These are phyloP conservation scores for Senecio squalidus DNA, from an alignment of 140 eudicot species.

Conservation along the genomic window DNA sequence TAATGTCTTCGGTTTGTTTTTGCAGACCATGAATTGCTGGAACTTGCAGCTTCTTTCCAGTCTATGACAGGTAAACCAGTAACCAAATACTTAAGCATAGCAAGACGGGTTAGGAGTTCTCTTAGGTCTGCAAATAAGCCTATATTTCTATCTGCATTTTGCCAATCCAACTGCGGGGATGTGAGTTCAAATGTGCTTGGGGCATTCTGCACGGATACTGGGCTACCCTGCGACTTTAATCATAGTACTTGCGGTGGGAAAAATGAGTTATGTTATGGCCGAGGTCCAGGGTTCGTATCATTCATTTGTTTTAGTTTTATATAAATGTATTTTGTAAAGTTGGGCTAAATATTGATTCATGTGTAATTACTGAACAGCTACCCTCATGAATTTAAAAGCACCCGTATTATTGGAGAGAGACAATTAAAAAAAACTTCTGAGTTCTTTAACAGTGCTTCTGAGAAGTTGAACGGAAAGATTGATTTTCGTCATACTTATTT, in stretches of 20 bases:
- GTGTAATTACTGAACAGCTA: no score
- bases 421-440: constrained; percentile 80
- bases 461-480: constrained; percentile 67
- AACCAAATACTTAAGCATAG: constrained; percentile 54
- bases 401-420: constrained; percentile 92
- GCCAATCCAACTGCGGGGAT: constrained; percentile 92
- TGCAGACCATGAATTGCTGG: constrained; percentile 73
- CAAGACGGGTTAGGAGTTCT: no score
- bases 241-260: no score
- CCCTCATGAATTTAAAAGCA: constrained; percentile 98
- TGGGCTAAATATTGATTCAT: constrained; percentile 17
- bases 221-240: no score
- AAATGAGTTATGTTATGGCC: no score
- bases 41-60: constrained; percentile 74
- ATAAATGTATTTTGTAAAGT: no score
- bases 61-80: no score
- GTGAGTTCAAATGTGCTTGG: constrained; percentile 97
- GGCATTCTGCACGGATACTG: no score
- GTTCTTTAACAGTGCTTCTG: constrained; percentile 73
- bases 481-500: constrained; percentile 75
- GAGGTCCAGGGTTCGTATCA: no score
- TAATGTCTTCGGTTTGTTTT: neutral
- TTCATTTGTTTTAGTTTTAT: no score
- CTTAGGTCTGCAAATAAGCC: no score
- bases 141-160: constrained; percentile 94